Evolutionary conservation across 768 basidiomycete species (phyloP), one percentile per base, ranked within the genome.

Genomic region (Rhodotorula taiwanensis): DNA sequence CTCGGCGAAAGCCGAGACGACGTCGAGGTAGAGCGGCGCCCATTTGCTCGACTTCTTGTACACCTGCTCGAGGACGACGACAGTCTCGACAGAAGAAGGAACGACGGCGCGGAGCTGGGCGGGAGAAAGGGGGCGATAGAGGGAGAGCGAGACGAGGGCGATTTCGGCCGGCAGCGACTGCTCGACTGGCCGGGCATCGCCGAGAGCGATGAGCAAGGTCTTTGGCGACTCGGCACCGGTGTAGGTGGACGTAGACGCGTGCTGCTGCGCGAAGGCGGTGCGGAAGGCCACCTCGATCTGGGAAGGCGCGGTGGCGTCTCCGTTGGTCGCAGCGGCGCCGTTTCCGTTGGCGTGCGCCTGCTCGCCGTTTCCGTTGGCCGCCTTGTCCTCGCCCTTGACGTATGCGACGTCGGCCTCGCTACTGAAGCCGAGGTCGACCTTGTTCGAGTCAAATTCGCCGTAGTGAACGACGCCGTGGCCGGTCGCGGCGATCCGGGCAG

Each of bases 21-120:
- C 78, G 39, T 93, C 90, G 54, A 95, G 81, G 75, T 87, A 94
- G 6, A 94, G 76, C 0, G 89, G 87, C 1, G 87, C 85, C 87
- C 88, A 93, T 75, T 88, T 88, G 43, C 83, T 84, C n/a, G 81
- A 80, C 82, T 86, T 88, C 67, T 78, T 79, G 71, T 81, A 80
- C 11, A 87, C 78, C 74, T 92, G 89, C 73, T 94, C 92, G 16
- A 93, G 80, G 23, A 93, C 85, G 61, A 93, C 78, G 57, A 94
- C 81, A 27, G 82, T 84, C 21, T 80, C 81, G 33, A 81, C 82
- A 4, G 84, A 83, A 1, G 77, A 64, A 16, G 89, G 85, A 39
- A 94, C 81, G 41, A 78, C 79, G 43, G 74, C 76, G 49, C 84
- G 76, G 39, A 94, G 77, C 34, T 78, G 79, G 45, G 81, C 79